phyloP scores from a whole-genome alignment of 2,329 filamentous ascomycete species.

The Phialocephala subalpina region DNA sequence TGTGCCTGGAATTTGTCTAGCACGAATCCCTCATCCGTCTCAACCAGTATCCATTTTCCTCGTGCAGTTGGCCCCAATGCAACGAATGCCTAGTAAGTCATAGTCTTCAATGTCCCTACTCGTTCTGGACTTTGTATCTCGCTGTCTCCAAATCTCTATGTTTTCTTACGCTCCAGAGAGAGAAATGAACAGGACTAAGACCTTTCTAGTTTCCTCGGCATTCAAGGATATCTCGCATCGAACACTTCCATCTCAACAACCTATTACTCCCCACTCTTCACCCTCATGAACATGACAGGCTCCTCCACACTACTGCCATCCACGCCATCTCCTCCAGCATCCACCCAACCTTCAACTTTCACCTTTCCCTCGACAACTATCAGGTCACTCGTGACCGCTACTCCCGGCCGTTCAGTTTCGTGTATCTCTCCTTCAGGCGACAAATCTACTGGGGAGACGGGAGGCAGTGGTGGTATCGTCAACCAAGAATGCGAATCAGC shows the following conservation, averaged over 20 bases:
- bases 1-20: slow-evolving; percentile 27
- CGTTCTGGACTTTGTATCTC: background rate
- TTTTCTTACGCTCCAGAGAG: background rate
- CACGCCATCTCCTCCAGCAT: slow-evolving; percentile 4
- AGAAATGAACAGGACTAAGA: background rate
- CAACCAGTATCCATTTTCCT: slow-evolving; percentile 25
- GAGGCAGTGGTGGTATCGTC: slow-evolving; percentile 8
- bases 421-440: slow-evolving; percentile 10
- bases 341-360: slow-evolving; percentile 10
- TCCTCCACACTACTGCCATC: slow-evolving; percentile 10
- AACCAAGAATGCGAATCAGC: slow-evolving; percentile 17
- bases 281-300: slow-evolving; percentile 29
- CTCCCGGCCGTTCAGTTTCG: slow-evolving; percentile 14
- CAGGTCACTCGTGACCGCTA: slow-evolving; percentile 8
- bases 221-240: slow-evolving; percentile 19
- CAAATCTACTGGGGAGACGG: slow-evolving; percentile 14
- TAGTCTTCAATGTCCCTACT: background rate
- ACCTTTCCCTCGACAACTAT: slow-evolving; percentile 6
- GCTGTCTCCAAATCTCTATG: background rate
- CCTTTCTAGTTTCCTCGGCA: slow-evolving; percentile 21
- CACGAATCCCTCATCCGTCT: slow-evolving; percentile 24
- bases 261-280: slow-evolving; percentile 27
- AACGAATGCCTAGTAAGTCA: slow-evolving; percentile 23
- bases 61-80: slow-evolving; percentile 21
- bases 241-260: slow-evolving; percentile 23